These are phyloP conservation scores for Neurospora terricola DNA, from an alignment of 495 filamentous ascomycete species.

Conservation along the genomic window DNA sequence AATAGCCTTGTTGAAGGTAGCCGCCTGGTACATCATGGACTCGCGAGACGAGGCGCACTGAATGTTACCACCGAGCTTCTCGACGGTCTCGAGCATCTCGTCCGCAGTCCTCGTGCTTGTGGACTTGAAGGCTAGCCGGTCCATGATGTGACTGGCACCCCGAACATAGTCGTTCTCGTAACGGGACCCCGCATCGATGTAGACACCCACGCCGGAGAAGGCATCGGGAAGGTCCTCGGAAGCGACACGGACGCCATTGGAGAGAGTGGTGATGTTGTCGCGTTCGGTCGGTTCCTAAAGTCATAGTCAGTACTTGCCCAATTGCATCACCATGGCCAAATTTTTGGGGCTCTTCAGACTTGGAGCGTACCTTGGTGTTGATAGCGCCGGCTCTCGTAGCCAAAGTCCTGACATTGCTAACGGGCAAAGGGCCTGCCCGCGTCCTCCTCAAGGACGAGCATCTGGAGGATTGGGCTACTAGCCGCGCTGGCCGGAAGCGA, in stretches of 20 bases:
- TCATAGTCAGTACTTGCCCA: conserved; percentile 1
- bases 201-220: conserved; percentile 92
- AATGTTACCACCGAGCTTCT: conserved; percentile 85
- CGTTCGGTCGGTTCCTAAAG: conserved; percentile 76
- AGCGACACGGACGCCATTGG: conserved; percentile 91
- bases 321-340: not conserved
- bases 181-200: conserved; percentile 90
- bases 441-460: not conserved
- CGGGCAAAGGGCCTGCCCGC: not conserved
- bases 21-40: conserved; percentile 96
- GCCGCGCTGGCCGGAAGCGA: conserved; percentile 17
- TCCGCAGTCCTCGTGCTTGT: conserved; percentile 64
- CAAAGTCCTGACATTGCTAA: not conserved
- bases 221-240: conserved; percentile 92
- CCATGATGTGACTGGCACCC: conserved; percentile 92
- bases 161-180: conserved; percentile 81
- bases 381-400: not conserved
- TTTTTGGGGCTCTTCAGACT: not conserved
- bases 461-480: conserved; percentile 7
- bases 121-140: conserved; percentile 93
- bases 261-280: conserved; percentile 77
- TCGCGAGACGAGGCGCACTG: conserved; percentile 94
- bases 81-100: conserved; percentile 76
- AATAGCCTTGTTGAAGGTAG: conserved; percentile 92
- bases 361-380: not conserved